These are phyloP conservation scores for Aspergillus asperescens DNA, from an alignment of 495 filamentous ascomycete genomes.

Conservation along the genomic window DNA sequence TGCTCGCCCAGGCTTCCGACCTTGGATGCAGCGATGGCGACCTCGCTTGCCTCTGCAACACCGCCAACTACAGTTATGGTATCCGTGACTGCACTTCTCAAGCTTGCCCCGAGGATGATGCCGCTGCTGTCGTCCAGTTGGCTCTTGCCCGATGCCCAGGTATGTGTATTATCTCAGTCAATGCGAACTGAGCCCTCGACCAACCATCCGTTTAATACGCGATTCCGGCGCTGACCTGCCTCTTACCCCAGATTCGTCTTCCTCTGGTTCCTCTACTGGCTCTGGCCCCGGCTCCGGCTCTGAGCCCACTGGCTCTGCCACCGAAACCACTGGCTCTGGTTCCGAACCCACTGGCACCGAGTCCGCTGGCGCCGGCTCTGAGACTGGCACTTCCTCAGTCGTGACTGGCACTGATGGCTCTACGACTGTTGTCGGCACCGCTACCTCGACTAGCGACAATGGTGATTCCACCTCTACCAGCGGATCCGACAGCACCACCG, in stretches of 20 bases:
- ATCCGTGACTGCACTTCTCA: constrained; percentile 72
- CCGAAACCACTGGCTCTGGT: constrained; percentile 13
- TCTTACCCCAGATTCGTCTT: constrained; percentile 19
- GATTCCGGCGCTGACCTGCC: constrained; percentile 17
- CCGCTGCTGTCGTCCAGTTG: constrained; percentile 30
- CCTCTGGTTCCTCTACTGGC: constrained; percentile 7
- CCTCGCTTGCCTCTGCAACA: constrained; percentile 64
- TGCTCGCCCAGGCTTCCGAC: constrained; percentile 54
- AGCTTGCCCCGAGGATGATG: constrained; percentile 52
- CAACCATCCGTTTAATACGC: neutral
- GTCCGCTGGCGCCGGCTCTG: constrained; percentile 23
- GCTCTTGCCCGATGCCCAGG: constrained; percentile 36
- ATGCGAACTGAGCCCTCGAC: neutral
- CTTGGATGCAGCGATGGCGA: constrained; percentile 58
- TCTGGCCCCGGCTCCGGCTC: constrained; percentile 21
- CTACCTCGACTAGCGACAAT: neutral
- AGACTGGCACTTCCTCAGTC: constrained; percentile 23
- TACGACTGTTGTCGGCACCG: constrained; percentile 11
- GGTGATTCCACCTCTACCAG: constrained; percentile 13
- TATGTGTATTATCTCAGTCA: neutral
- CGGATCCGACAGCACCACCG: constrained; percentile 12
- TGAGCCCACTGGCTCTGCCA: neutral
- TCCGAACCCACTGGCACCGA: constrained; percentile 22
- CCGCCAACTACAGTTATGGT: constrained; percentile 63
- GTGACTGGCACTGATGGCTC: constrained; percentile 13